A percentile compares a stretch with the other conserved stretches of the same genome.
These are phyloP conservation scores for Phoenix dactylifera DNA, from an alignment of 176 grass and related monocot species.

Conservation along the genomic window DNA sequence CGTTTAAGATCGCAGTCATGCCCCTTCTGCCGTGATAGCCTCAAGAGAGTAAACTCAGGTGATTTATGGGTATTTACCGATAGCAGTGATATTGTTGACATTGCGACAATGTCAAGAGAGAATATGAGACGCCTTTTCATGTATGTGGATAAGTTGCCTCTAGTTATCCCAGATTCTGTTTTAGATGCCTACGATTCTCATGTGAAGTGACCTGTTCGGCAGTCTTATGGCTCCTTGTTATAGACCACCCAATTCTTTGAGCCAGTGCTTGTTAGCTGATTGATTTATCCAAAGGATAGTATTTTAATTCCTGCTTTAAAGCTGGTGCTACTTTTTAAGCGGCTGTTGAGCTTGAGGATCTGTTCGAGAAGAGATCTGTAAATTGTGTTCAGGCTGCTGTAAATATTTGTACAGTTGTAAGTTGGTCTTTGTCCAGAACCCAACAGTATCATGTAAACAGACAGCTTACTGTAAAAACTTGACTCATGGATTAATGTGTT, in stretches of 20 bases:
- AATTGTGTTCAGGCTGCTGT: too few species aligned
- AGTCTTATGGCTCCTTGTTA: too few species aligned
- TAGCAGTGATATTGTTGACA: slow-evolving; percentile 48
- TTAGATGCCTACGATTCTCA: slow-evolving; percentile 58
- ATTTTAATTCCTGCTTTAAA: too few species aligned
- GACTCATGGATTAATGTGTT: too few species aligned
- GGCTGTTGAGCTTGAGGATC: too few species aligned
- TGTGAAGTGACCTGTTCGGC: slow-evolving; percentile 28
- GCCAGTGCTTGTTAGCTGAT: slow-evolving; percentile 1
- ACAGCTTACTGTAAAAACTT: too few species aligned
- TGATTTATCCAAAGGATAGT: too few species aligned
- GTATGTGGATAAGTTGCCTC: slow-evolving; percentile 74
- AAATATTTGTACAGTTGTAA: too few species aligned
- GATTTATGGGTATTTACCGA: slow-evolving; percentile 57
- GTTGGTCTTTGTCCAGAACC: too few species aligned
- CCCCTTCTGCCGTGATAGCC: slow-evolving; percentile 67
- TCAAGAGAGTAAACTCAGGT: slow-evolving; percentile 45
- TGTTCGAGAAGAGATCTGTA: too few species aligned
- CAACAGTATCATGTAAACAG: too few species aligned
- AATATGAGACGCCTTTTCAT: slow-evolving; percentile 59
- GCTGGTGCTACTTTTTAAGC: too few species aligned
- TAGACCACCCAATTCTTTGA: background rate
- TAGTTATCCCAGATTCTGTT: slow-evolving; percentile 56
- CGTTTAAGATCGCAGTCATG: slow-evolving; percentile 59
- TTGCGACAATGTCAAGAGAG: slow-evolving; percentile 41